These are phyloP conservation scores for Trichoderma pleuroti DNA, from an alignment of 2,329 filamentous ascomycete species.

Conservation along the genomic window DNA sequence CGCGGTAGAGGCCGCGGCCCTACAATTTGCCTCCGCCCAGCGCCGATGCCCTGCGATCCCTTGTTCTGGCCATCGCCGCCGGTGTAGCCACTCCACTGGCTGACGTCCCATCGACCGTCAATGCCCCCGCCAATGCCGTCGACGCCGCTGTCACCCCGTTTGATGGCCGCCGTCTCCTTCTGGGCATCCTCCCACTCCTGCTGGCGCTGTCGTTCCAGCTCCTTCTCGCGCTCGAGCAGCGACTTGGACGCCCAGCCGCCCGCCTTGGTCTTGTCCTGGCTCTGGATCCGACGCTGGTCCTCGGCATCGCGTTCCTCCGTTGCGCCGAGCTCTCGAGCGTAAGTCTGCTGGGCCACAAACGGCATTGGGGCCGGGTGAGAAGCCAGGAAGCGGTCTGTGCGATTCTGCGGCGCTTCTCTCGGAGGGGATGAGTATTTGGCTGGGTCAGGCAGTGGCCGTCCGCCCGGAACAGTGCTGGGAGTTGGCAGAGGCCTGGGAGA, in stretches of 20 bases:
- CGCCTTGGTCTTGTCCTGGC: constrained; percentile 59
- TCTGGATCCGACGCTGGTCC: constrained; percentile 55
- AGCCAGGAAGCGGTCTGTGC: constrained; percentile 57
- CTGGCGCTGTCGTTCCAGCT: constrained; percentile 72
- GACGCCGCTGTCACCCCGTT: constrained; percentile 44
- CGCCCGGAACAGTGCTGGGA: constrained; percentile 34
- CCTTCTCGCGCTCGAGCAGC: constrained; percentile 75
- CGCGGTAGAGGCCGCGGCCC: constrained; percentile 66
- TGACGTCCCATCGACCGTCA: constrained; percentile 69
- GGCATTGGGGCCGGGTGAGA: constrained; percentile 49
- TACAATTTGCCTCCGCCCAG: constrained; percentile 72
- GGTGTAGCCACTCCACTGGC: constrained; percentile 71
- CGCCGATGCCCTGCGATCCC: constrained; percentile 62
- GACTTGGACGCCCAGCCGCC: constrained; percentile 64
- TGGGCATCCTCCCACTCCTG: constrained; percentile 77
- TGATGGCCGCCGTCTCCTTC: constrained; percentile 56
- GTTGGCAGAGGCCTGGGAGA: constrained; percentile 44
- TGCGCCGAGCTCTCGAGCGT: constrained; percentile 52
- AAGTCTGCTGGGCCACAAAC: constrained; percentile 43
- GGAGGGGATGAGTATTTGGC: constrained; percentile 30
- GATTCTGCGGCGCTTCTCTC: constrained; percentile 34
- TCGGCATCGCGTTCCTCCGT: constrained; percentile 61
- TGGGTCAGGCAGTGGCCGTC: constrained; percentile 55
- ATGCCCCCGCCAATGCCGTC: constrained; percentile 66
- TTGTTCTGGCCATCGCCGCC: constrained; percentile 73